Base-by-base conservation (phyloP, 2,329 filamentous ascomycete species). In the Aotearoamyces nothofagi region DNA sequence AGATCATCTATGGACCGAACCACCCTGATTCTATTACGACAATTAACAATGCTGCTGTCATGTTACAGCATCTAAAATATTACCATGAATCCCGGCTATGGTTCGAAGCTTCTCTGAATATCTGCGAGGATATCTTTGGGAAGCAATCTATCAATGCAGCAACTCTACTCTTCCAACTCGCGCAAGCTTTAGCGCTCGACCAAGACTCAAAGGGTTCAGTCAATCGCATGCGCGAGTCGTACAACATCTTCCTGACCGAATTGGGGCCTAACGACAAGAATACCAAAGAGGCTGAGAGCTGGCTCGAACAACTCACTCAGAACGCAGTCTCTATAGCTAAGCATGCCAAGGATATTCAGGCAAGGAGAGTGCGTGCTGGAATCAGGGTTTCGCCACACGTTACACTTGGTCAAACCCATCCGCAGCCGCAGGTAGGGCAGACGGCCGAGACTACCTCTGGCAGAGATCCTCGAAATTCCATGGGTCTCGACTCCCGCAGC, bases 21-120 rank as follows among this genome's bases (percentile, higher is more conserved):
- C 90, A 98, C 56, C 90, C 90, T 3, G 90, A 98, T 57, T 92
- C 84, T 6, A 94, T 98, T 56, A 98, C 92, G 6, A 96, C 90
- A 10, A 78, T 96, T 56, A 98, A 96, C 68, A 98, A 98, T 48
- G 87, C 83, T 12, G 90, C 90, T 5, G 90, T 98, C 35, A 98
- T 98, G 90, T 72, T 98, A 33, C 90, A 98, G 56, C 77, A 84
- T 32, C 69, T 94, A 44, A 93, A 96, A 63, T 76, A 80, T 36
- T 98, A 92, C 60, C 78, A 87, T 44, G 83, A 93, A 56, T 96
- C 87, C 25, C 78, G 90, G 29, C 66, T 87, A 37, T 98, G 90
- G 90, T 98, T 98, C 49, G 90, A 96, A 55, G 78, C 83, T 39
- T 92, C 86, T 7, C 71, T 96, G 29, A 67, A 71, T 24, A 77